A percentile compares a stretch with the other conserved stretches of the same genome.
Evolutionary conservation across 2,329 filamentous ascomycete genomes (phyloP).

Genomic region (Coniosporium tulheliwenetii): DNA sequence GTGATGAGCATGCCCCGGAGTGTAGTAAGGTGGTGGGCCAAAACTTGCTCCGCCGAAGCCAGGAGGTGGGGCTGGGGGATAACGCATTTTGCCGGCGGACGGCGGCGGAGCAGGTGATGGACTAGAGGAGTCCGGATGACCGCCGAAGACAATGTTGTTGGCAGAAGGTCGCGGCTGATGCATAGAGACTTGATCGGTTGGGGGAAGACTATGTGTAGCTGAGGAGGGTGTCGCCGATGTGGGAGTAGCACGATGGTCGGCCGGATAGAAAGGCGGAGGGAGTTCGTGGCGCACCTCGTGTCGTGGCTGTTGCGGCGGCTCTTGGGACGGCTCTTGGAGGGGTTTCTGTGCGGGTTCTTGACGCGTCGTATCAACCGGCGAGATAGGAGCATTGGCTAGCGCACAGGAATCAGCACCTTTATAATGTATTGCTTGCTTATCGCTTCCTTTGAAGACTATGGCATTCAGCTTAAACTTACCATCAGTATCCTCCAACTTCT

Average conservation of each 20-base stretch:
- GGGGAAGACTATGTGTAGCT: conserved; percentile 3
- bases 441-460: no score
- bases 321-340: neutral
- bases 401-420: no score
- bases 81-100: conserved; percentile 7
- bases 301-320: neutral
- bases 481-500: no score
- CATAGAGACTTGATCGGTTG: conserved; percentile 4
- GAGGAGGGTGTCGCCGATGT: conserved; percentile 9
- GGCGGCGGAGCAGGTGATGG: conserved; percentile 19
- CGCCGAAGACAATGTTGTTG: conserved; percentile 23
- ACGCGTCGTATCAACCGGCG: no score
- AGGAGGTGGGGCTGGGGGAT: conserved; percentile 14
- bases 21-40: conserved; percentile 13
- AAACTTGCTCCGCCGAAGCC: conserved; percentile 15
- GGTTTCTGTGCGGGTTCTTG: neutral
- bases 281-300: conserved; percentile 8
- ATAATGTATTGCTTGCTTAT: no score
- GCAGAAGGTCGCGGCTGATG: conserved; percentile 13
- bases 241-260: conserved; percentile 10
- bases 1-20: conserved; percentile 17
- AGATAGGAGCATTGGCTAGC: no score
- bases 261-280: conserved; percentile 20
- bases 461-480: no score
- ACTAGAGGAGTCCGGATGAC: conserved; percentile 18